Base-by-base conservation (phyloP, 2,329 filamentous ascomycete species). In the Macrophomina phaseolina region DNA sequence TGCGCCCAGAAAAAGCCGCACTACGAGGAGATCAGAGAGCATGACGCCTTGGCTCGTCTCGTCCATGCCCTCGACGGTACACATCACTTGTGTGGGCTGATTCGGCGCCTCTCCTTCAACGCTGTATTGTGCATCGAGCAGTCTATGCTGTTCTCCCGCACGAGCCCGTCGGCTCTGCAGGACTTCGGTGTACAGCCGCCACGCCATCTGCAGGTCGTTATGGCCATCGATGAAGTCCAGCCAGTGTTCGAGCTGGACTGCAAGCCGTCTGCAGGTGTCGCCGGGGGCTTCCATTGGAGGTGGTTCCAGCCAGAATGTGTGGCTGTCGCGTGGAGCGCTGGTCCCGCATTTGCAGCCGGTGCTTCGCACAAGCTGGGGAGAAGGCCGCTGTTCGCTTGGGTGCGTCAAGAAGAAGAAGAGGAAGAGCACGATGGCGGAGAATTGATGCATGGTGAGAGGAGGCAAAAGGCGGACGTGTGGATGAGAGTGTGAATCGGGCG, bases 281-380 rank as follows among this genome's bases (percentile, higher is more conserved):
- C 40, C 40, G 2, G 56, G 56, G 8, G 32, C 34, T 4, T 60
- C 56, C 14, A 34, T 7, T 23, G 12, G 40, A 6, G 38, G 56
- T 28, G 56, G 56, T 16, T 48, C 23, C 56, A 60, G 56, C 56
- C 56, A 60, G 36, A 60, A 60, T 12, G 42, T 16, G 40, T 46
- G 55, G 7, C 6, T 32, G 6, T 56, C 4, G 34, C 11, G 5
- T 4, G 56, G 7, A 8, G 3, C 5, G 23, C 8, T 38, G 3
- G 53, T 58, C 23, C 23, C 7, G 40, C 56, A 60, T 34, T 18
- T 46, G 56, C 56, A 60, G 12, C 56, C 56, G 18, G 56, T 60
- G 7, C 23, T n/a, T 7, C 56, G 38, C 3, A 28, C 5, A 48
- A 8, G 5, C 14, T 23, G 23, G 23, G 23, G 16, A 12, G 56